Conservation (phyloP, 2,329 filamentous ascomycete genomes). For the Colletotrichum sp. region DNA sequence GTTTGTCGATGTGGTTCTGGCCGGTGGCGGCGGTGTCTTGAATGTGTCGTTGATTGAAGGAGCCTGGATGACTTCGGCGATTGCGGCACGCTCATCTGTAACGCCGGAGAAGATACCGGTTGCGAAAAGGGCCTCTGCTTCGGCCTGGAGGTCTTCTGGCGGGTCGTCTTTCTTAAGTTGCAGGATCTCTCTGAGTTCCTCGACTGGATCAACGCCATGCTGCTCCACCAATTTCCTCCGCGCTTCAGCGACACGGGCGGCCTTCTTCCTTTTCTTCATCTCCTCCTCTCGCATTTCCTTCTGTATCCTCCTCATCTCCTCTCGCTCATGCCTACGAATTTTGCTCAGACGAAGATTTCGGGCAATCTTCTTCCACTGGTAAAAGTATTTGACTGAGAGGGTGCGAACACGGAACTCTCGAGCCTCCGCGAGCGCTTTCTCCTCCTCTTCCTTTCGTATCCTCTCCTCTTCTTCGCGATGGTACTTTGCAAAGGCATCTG, state of each 20-base stretch:
- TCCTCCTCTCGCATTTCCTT: constrained; percentile 39
- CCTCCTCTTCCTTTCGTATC: constrained; percentile 52
- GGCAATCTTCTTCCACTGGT: constrained; percentile 57
- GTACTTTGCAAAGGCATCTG: constrained; percentile 44
- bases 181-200: constrained; percentile 39
- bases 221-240: constrained; percentile 5
- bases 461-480: constrained; percentile 45
- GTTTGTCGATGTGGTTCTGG: neutral
- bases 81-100: constrained; percentile 38
- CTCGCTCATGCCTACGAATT: constrained; percentile 57
- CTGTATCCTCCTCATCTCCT: constrained; percentile 49
- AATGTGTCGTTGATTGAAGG: neutral
- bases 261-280: constrained; percentile 37
- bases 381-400: constrained; percentile 60
- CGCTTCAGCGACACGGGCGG: constrained; percentile 21
- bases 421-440: constrained; percentile 49
- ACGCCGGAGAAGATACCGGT: constrained; percentile 47
- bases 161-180: constrained; percentile 32
- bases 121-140: constrained; percentile 43
- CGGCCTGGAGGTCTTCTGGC: constrained; percentile 30
- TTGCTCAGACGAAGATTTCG: constrained; percentile 52
- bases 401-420: constrained; percentile 53
- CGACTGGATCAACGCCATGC: constrained; percentile 30
- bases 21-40: neutral
- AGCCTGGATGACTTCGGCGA: constrained; percentile 38